A percentile compares a stretch with the other conserved stretches of the same genome.
Conservation (phyloP, 805 yeast genomes). For the Pichia nakasei region DNA sequence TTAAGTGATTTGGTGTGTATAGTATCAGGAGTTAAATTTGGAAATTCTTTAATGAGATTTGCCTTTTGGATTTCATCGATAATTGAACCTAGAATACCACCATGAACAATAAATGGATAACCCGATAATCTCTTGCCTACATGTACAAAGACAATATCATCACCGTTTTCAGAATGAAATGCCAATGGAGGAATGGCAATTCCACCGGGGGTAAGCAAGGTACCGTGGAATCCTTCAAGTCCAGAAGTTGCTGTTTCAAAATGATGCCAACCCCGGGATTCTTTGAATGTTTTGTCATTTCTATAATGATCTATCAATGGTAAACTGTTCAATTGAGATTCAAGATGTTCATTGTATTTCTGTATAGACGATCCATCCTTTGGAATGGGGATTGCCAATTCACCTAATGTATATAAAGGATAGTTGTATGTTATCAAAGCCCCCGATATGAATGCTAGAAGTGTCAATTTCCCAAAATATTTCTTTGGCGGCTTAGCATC, state of each 20-base stretch:
- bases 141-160: constrained; percentile 61
- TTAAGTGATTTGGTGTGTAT: constrained; percentile 38
- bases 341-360: constrained; percentile 29
- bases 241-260: constrained; percentile 28
- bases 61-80: constrained; percentile 64
- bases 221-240: constrained; percentile 28
- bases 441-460: constrained; percentile 19
- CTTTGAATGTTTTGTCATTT: constrained; percentile 29
- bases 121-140: constrained; percentile 76
- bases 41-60: constrained; percentile 16
- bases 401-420: constrained; percentile 23
- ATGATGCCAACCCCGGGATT: constrained; percentile 34
- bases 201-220: constrained; percentile 68
- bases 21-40: constrained; percentile 18
- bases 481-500: constrained; percentile 3
- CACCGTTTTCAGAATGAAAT: constrained; percentile 49
- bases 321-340: constrained; percentile 37
- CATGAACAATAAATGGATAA: constrained; percentile 81
- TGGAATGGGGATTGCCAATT: constrained; percentile 15
- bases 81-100: constrained; percentile 77
- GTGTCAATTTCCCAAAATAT: background rate
- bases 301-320: constrained; percentile 43
- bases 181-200: constrained; percentile 65
- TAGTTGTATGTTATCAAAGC: constrained; percentile 19
- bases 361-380: constrained; percentile 17